Conservation (phyloP, 2,329 filamentous ascomycete species). For the Alternaria sp. region DNA sequence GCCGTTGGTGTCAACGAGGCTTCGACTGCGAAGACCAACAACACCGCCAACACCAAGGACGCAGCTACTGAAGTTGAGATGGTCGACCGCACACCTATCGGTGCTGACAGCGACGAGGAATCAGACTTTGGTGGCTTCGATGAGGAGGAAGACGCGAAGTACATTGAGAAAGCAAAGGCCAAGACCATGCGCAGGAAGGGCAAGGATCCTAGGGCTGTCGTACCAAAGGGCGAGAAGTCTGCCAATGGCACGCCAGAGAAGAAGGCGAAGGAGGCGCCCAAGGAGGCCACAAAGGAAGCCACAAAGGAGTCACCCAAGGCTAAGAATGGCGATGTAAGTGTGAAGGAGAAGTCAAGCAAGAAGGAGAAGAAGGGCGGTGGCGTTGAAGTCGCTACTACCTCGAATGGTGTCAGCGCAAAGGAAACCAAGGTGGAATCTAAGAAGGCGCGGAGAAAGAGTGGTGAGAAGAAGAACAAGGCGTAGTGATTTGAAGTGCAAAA, state of each 20-base stretch:
- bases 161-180: constrained; percentile 57
- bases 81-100: constrained; percentile 75
- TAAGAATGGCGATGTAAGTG: constrained; percentile 29
- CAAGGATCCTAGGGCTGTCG: constrained; percentile 54
- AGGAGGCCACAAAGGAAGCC: constrained; percentile 12
- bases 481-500: constrained; percentile 6
- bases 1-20: constrained; percentile 52
- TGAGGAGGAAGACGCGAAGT: constrained; percentile 59
- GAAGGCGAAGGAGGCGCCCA: background rate
- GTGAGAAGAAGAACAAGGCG: constrained; percentile 30
- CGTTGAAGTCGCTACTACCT: constrained; percentile 14
- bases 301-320: constrained; percentile 28
- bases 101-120: constrained; percentile 51
- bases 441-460: constrained; percentile 30
- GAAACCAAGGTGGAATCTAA: constrained; percentile 24
- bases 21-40: constrained; percentile 44
- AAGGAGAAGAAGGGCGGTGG: constrained; percentile 24
- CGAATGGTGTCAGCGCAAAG: constrained; percentile 19
- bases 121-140: constrained; percentile 60
- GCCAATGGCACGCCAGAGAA: constrained; percentile 25
- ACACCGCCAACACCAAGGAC: constrained; percentile 48
- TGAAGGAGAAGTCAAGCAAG: constrained; percentile 11
- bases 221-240: constrained; percentile 30
- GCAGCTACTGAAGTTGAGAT: constrained; percentile 55
- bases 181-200: constrained; percentile 57